Percentiles rank a stretch among this genome's conserved stretches.
These are phyloP conservation scores for Yarrowia osloensis DNA, from an alignment of 805 yeast species.

Conservation along the genomic window DNA sequence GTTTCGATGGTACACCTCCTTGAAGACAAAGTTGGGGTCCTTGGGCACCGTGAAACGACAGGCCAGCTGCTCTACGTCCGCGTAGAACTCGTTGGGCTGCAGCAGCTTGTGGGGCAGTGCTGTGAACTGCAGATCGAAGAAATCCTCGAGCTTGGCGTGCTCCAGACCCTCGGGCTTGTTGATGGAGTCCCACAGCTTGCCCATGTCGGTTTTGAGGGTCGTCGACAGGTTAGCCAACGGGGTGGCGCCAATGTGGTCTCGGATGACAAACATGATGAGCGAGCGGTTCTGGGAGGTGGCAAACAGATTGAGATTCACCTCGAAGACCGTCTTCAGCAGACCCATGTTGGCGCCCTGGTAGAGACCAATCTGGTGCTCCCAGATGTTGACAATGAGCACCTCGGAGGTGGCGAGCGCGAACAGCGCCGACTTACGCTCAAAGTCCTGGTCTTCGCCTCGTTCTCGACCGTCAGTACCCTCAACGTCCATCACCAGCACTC, in stretches of 20 bases:
- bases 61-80: slow-evolving; percentile 64
- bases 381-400: slow-evolving; percentile 83
- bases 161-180: slow-evolving; percentile 69
- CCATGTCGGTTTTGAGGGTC: slow-evolving; percentile 70
- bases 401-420: slow-evolving; percentile 94
- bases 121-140: slow-evolving; percentile 80
- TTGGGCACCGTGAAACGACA: slow-evolving; percentile 53
- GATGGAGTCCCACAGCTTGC: slow-evolving; percentile 74
- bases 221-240: slow-evolving; percentile 70
- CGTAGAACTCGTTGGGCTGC: slow-evolving; percentile 68
- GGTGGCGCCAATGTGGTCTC: slow-evolving; percentile 89
- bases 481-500: slow-evolving; percentile 87
- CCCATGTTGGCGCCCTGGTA: slow-evolving; percentile 99
- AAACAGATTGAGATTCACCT: slow-evolving; percentile 85
- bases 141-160: slow-evolving; percentile 62
- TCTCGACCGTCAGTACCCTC: slow-evolving; percentile 99
- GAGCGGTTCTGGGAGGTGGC: slow-evolving; percentile 54
- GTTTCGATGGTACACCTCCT: slow-evolving; percentile 71
- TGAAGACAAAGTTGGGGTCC: slow-evolving; percentile 51
- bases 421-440: slow-evolving; percentile 92
- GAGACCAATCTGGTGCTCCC: slow-evolving; percentile 97
- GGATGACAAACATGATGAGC: slow-evolving; percentile 70
- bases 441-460: slow-evolving; percentile 97
- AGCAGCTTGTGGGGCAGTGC: slow-evolving; percentile 83
- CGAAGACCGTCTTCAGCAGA: slow-evolving; percentile 89